Evolutionary conservation across 768 basidiomycete genomes (phyloP).

Genomic region (Naganishia antarctica): DNA sequence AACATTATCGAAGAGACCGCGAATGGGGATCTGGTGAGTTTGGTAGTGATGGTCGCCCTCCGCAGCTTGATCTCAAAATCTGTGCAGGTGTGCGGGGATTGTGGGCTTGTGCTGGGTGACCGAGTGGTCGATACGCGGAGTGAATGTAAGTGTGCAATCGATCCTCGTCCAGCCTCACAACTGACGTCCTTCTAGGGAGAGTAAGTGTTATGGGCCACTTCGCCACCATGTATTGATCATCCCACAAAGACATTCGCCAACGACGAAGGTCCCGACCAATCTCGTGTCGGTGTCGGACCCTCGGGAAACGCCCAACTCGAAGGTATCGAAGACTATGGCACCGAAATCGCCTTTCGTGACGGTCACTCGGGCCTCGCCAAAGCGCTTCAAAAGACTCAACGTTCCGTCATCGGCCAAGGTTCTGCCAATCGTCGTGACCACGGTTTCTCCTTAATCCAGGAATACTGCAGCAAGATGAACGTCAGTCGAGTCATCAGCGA

Average conservation of each 20-base stretch:
- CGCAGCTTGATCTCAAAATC: not conserved
- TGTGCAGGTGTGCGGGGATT: slow-evolving; percentile 46
- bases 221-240: slow-evolving; percentile 13
- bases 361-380: slow-evolving; percentile 87
- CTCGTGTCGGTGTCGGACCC: slow-evolving; percentile 94
- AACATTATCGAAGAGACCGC: slow-evolving; percentile 97
- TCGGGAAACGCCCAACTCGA: slow-evolving; percentile 74
- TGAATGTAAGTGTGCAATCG: slow-evolving; percentile 70
- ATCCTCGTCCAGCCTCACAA: not conserved
- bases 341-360: slow-evolving; percentile 90
- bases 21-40: slow-evolving; percentile 91
- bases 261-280: slow-evolving; percentile 98
- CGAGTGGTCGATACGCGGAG: slow-evolving; percentile 94
- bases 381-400: slow-evolving; percentile 87
- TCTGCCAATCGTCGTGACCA: slow-evolving; percentile 93
- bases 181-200: slow-evolving; percentile 33
- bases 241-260: slow-evolving; percentile 86
- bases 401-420: slow-evolving; percentile 87
- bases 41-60: not conserved
- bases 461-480: slow-evolving; percentile 43
- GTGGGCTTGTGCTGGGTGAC: slow-evolving; percentile 84
- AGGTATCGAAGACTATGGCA: slow-evolving; percentile 89
- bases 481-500: slow-evolving; percentile 39
- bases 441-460: slow-evolving; percentile 58
- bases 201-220: slow-evolving; percentile 27